Percentiles rank a stretch among this genome's conserved stretches.
These are phyloP conservation scores for Celoporthe dispersa DNA, from an alignment of 2,329 filamentous ascomycete genomes.

Conservation along the genomic window DNA sequence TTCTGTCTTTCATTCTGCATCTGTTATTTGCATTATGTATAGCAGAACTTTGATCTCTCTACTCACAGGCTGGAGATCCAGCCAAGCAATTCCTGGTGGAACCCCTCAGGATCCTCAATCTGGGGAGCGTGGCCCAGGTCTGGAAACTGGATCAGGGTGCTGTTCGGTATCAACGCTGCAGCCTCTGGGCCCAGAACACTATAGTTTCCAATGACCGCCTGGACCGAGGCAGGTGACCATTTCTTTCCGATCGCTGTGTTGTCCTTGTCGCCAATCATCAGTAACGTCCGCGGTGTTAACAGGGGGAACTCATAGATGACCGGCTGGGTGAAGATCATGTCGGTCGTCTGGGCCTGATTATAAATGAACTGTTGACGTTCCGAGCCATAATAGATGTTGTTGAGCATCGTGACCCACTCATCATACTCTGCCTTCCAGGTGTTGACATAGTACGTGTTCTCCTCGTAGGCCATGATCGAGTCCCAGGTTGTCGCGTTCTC, in stretches of 20 bases:
- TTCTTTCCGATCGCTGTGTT: slow-evolving; percentile 59
- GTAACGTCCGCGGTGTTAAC: slow-evolving; percentile 49
- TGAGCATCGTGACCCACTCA: slow-evolving; percentile 59
- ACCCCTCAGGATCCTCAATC: slow-evolving; percentile 53
- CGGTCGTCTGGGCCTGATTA: slow-evolving; percentile 56
- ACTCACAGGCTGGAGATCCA: slow-evolving; percentile 43
- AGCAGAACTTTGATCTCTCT: neutral
- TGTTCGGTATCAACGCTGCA: slow-evolving; percentile 47
- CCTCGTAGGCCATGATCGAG: slow-evolving; percentile 52
- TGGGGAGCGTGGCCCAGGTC: slow-evolving; percentile 58
- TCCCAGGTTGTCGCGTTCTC: slow-evolving; percentile 48
- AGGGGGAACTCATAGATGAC: slow-evolving; percentile 54
- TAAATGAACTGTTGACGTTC: slow-evolving; percentile 48
- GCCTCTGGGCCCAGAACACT: slow-evolving; percentile 52
- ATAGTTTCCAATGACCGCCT: slow-evolving; percentile 53
- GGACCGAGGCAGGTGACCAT: slow-evolving; percentile 52
- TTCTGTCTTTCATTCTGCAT: neutral
- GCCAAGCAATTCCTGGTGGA: slow-evolving; percentile 49
- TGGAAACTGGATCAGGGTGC: slow-evolving; percentile 51
- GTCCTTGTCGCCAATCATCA: slow-evolving; percentile 57
- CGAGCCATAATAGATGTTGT: slow-evolving; percentile 53
- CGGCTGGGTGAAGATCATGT: slow-evolving; percentile 59
- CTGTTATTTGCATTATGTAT: too few relatives aligned
- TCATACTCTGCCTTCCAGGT: slow-evolving; percentile 56
- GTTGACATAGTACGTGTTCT: slow-evolving; percentile 52